Evolutionary conservation across 2,329 filamentous ascomycete species (phyloP).

Genomic region (Nakataea oryzae): DNA sequence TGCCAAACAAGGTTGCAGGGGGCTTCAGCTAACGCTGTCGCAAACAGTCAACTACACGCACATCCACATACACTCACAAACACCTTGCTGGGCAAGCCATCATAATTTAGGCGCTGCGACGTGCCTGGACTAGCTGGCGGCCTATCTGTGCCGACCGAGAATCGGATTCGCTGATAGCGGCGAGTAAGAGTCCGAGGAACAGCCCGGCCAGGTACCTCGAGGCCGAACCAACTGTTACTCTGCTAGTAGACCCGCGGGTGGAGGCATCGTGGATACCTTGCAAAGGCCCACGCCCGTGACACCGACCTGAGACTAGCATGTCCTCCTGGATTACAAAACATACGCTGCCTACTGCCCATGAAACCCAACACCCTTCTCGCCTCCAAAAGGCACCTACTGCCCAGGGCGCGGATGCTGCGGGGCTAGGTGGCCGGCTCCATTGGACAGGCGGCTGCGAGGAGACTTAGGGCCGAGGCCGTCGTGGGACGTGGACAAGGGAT

Average conservation of each 20-base stretch:
- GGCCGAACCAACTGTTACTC: no score
- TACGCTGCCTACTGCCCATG: no score
- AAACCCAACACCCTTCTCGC: not conserved
- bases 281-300: no score
- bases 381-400: not conserved
- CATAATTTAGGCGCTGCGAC: not conserved
- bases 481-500: not conserved
- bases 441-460: not conserved
- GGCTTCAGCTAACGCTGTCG: no score
- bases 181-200: not conserved
- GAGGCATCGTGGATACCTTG: not conserved
- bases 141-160: not conserved
- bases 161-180: not conserved
- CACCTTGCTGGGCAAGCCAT: not conserved
- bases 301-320: not conserved
- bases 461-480: not conserved
- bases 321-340: not conserved
- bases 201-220: not conserved
- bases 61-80: not conserved
- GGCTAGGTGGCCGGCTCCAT: not conserved
- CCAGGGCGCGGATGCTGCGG: not conserved
- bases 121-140: no score
- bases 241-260: no score
- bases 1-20: no score
- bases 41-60: not conserved